Base-by-base conservation (phyloP, 2,329 filamentous ascomycete species). In the Didymellaceae sp. region DNA sequence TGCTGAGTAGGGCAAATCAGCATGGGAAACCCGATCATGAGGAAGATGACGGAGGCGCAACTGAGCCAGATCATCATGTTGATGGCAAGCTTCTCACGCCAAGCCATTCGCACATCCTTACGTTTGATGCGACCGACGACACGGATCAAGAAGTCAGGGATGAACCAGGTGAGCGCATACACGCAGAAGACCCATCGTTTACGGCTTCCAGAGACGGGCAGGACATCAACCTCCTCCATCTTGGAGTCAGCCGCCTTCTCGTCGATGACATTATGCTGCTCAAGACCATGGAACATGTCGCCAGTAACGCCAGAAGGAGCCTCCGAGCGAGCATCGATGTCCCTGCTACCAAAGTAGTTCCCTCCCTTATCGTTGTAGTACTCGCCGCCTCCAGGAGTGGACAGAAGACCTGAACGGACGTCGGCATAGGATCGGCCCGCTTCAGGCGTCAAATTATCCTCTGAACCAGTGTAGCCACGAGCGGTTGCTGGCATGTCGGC, bases 261-360 rank as follows among this genome's bases (percentile, higher is more conserved):
- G 0, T 93, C 90, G 84, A 99, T 91, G 70, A 96, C 90, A 70
- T 95, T 89, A 57, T 91, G 85, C 6, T 93, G 97, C 62, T 97
- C 93, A 6, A 97, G 81, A 65, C 97, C 96, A 67, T 91, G 90
- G 81, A 99, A 99, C 93, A 99, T 96, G 71, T 99, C 94, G 6
- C 94, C 61, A 16, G 92, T 89, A 69, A 96, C 88, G 5, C 90
- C 91, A n/a, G 93, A 97, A 4, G 92, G 93, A 6, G 93, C 92
- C 42, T 99, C 94, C 22, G 94, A 97, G 33, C 91, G 90, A 6
- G 86, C 80, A 69, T 99, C 94, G 8, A 89, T 72, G 50, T 96
- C 91, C 41, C 87, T 82, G 61, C 80, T 86, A 44, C 88, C 88
- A 64, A 97, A 97, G 70, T 96, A 97, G 17, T 86, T 88, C 2